Conservation (phyloP, 2,329 filamentous ascomycete genomes). For the Aureobasidium uvarum region DNA sequence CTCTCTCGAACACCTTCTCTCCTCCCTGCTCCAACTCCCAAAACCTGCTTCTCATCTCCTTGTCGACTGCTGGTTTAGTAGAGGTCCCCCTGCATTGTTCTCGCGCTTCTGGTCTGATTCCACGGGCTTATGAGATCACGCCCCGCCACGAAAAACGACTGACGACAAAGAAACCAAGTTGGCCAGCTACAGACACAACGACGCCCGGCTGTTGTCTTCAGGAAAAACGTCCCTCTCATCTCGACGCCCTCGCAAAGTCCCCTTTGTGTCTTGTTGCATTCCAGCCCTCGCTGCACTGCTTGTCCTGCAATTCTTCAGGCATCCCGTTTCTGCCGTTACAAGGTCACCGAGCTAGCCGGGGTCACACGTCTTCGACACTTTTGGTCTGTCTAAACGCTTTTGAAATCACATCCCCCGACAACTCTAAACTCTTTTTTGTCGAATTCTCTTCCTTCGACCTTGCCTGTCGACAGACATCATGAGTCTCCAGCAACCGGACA, state of each 20-base stretch:
- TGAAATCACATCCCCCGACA: constrained; percentile 21
- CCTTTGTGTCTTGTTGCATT: constrained; percentile 3
- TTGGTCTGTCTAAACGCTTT: constrained; percentile 11
- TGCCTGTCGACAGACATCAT: constrained; percentile 23
- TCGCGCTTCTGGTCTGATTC: constrained; percentile 4
- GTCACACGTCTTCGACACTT: constrained; percentile 22
- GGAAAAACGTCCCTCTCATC: neutral
- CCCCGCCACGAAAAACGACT: constrained; percentile 25
- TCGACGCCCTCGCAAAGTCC: neutral
- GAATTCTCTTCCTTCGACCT: constrained; percentile 6
- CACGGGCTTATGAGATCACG: constrained; percentile 26
- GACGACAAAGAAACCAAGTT: constrained; percentile 24
- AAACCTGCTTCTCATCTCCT: neutral
- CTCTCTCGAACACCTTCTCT: constrained; percentile 19
- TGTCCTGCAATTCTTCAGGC: constrained; percentile 10
- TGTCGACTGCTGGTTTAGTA: constrained; percentile 19
- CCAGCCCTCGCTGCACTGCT: neutral
- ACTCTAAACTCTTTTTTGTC: constrained; percentile 24
- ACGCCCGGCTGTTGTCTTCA: constrained; percentile 7
- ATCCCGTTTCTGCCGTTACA: constrained; percentile 19
- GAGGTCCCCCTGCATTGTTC: constrained; percentile 14
- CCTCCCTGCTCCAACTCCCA: constrained; percentile 2
- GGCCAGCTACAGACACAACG: constrained; percentile 12
- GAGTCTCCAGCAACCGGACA: constrained; percentile 50
- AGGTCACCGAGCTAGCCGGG: constrained; percentile 17